Conservation (phyloP, 164 flowering plant genomes). For the Saururus chinensis region DNA sequence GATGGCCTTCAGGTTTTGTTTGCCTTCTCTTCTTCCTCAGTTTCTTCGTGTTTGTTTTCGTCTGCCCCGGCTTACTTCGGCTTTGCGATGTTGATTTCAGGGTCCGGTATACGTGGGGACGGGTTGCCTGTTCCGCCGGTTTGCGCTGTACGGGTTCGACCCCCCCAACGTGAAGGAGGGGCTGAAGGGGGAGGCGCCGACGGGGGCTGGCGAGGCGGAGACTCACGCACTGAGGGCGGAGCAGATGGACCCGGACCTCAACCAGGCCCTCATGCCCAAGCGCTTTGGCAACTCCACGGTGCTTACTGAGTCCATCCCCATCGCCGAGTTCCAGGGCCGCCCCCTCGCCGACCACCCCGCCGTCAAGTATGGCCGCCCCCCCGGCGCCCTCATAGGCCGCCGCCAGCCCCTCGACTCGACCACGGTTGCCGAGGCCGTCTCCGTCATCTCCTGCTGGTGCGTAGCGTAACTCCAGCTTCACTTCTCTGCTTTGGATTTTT, state of each 20-base stretch:
- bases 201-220: conserved; percentile 20
- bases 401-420: conserved; percentile 70
- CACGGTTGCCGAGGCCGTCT: conserved; percentile 65
- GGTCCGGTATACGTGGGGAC: conserved; percentile 75
- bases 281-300: conserved; percentile 67
- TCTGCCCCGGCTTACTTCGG: not conserved
- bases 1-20: conserved; percentile 60
- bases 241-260: conserved; percentile 49
- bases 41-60: not conserved
- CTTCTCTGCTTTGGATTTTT: conserved; percentile 1
- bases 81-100: not conserved
- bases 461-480: too few relatives aligned
- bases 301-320: conserved; percentile 52
- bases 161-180: conserved; percentile 29
- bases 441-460: conserved; percentile 76
- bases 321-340: conserved; percentile 68
- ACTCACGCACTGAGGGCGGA: conserved; percentile 24
- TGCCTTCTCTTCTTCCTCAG: not conserved
- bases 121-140: conserved; percentile 60
- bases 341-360: conserved; percentile 72
- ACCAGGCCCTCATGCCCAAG: conserved; percentile 47
- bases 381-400: conserved; percentile 51
- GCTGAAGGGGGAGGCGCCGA: conserved; percentile 20
- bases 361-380: conserved; percentile 63
- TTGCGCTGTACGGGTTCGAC: conserved; percentile 71